These are phyloP conservation scores for Lumnitzera racemosa DNA, from an alignment of 345 rosid species.

Conservation along the genomic window DNA sequence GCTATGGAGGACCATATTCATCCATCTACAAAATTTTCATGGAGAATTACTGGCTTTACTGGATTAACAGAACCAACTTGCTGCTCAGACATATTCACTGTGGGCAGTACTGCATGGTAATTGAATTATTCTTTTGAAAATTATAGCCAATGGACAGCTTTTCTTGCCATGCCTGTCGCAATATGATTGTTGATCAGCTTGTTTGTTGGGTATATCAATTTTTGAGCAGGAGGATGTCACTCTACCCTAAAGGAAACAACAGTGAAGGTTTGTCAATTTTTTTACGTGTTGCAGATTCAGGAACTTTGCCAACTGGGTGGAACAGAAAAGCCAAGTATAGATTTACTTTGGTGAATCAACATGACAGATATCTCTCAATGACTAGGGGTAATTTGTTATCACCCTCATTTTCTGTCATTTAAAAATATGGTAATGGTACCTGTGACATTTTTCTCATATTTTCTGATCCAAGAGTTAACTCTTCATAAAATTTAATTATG, in stretches of 20 bases:
- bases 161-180: background rate
- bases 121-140: background rate
- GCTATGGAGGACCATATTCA: constrained; percentile 4
- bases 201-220: background rate
- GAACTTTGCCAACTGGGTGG: background rate
- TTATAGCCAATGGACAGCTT: no score
- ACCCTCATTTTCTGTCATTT: no score
- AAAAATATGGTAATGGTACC: no score
- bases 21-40: constrained; percentile 15
- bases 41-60: constrained; percentile 20
- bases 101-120: constrained; percentile 16
- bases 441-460: no score
- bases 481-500: no score
- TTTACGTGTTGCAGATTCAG: background rate
- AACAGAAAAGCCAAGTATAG: background rate
- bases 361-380: background rate
- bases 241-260: constrained; percentile 2
- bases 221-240: constrained; percentile 6
- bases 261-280: background rate
- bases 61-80: constrained; percentile 4
- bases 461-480: no score
- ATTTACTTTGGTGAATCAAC: background rate
- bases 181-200: background rate
- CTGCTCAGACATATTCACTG: constrained; percentile 16
- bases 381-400: background rate